phyloP scores from a whole-genome alignment of 2,329 filamentous ascomycete species.

The Colletotrichum magnum region DNA sequence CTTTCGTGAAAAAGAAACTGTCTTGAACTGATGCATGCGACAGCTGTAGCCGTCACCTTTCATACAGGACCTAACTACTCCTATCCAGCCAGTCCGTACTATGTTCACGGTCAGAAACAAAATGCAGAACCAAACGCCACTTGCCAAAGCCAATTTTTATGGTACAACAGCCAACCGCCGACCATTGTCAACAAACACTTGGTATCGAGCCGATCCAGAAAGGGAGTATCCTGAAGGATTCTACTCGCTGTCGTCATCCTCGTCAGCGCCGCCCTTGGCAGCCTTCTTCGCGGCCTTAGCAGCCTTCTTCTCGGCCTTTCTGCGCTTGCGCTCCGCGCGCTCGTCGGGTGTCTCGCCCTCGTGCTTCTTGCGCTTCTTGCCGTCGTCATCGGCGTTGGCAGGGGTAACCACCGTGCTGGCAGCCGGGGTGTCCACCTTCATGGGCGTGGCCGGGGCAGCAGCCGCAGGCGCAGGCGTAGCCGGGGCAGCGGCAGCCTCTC shows the following conservation, averaged over 20 bases:
- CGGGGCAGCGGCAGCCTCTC: constrained; percentile 58
- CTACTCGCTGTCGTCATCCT: constrained; percentile 69
- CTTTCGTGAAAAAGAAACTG: constrained; percentile 6
- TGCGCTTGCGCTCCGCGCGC: constrained; percentile 72
- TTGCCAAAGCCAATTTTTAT: constrained; percentile 44
- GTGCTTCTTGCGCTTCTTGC: constrained; percentile 85
- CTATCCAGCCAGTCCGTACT: constrained; percentile 40
- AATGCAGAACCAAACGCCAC: constrained; percentile 40
- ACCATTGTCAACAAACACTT: constrained; percentile 40
- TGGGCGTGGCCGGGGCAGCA: constrained; percentile 56
- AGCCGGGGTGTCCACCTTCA: constrained; percentile 54
- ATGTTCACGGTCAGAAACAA: constrained; percentile 31
- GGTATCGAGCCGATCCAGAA: constrained; percentile 38
- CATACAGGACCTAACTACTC: constrained; percentile 41
- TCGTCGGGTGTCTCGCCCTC: constrained; percentile 82
- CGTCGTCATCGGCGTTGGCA: constrained; percentile 66
- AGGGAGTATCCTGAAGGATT: constrained; percentile 40
- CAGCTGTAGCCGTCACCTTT: constrained; percentile 30
- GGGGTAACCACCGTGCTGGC: constrained; percentile 60
- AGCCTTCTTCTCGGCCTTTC: constrained; percentile 73
- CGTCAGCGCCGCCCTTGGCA: constrained; percentile 58
- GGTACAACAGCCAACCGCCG: constrained; percentile 42
- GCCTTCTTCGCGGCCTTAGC: constrained; percentile 70
- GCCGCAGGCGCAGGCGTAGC: constrained; percentile 61
- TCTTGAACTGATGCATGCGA: constrained; percentile 36